phyloP scores from a whole-genome alignment of 352 stramenopile species.

The Phytophthora vignae region DNA sequence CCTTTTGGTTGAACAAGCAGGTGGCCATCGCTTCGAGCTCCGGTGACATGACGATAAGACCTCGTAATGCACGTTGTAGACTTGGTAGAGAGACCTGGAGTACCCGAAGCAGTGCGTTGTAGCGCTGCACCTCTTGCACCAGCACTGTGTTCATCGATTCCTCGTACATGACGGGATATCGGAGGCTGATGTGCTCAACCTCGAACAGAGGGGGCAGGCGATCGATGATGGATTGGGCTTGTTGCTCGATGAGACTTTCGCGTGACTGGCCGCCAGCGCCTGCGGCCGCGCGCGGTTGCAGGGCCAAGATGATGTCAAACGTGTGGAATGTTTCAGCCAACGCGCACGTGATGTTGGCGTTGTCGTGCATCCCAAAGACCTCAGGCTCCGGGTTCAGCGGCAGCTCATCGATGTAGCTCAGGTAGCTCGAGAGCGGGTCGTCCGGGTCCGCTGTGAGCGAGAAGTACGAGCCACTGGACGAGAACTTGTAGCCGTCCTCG shows the following conservation, averaged over 20 bases:
- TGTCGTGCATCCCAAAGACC: slow-evolving; percentile 96
- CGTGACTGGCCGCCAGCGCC: slow-evolving; percentile 70
- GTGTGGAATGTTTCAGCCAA: slow-evolving; percentile 89
- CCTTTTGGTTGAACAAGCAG: slow-evolving; percentile 89
- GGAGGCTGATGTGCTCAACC: slow-evolving; percentile 76
- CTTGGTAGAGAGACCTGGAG: slow-evolving; percentile 74
- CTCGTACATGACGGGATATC: slow-evolving; percentile 92
- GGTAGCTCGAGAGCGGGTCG: slow-evolving; percentile 81
- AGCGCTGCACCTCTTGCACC: slow-evolving; percentile 87
- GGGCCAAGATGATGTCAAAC: slow-evolving; percentile 88
- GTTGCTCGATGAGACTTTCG: slow-evolving; percentile 82
- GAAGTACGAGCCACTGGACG: slow-evolving; percentile 87
- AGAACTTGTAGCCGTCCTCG: slow-evolving; percentile 80
- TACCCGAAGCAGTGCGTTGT: slow-evolving; percentile 79
- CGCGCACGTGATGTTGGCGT: slow-evolving; percentile 94
- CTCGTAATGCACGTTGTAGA: slow-evolving; percentile 78
- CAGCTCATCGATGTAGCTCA: slow-evolving; percentile 94
- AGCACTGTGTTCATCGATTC: slow-evolving; percentile 97
- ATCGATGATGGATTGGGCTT: slow-evolving; percentile 73
- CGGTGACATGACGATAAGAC: slow-evolving; percentile 87
- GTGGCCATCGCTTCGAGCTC: slow-evolving; percentile 90
- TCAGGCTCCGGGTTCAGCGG: slow-evolving; percentile 92
- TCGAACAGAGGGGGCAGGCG: slow-evolving; percentile 75
- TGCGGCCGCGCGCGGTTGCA: slow-evolving; percentile 77
- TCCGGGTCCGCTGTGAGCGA: slow-evolving; percentile 81